phyloP scores from a whole-genome alignment of 306 rosid species.

The Pyrus betulifolia region DNA sequence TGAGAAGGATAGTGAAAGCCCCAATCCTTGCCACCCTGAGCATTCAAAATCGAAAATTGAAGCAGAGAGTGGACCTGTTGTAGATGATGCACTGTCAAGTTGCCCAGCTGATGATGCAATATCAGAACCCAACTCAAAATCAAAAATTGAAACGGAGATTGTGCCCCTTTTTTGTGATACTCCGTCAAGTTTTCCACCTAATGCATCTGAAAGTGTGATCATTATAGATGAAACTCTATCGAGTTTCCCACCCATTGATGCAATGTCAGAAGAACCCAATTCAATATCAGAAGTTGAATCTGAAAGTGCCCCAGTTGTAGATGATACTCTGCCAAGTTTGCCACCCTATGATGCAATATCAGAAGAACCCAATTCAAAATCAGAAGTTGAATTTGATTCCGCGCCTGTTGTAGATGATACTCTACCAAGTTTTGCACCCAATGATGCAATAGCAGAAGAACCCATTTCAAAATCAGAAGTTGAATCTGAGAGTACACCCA shows the following conservation, averaged over 20 bases:
- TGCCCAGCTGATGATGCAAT: not conserved
- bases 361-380: not conserved
- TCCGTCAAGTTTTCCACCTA: not conserved
- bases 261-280: not conserved
- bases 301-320: not conserved
- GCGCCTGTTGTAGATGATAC: not conserved
- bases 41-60: conserved; percentile 3
- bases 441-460: not conserved
- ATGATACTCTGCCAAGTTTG: not conserved
- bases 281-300: not conserved
- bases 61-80: not conserved
- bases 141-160: not conserved
- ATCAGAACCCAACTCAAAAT: not conserved
- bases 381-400: not conserved
- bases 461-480: not conserved
- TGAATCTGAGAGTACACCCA: not conserved
- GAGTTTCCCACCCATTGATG: not conserved
- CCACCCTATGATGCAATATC: not conserved
- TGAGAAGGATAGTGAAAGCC: conserved; percentile 3
- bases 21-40: conserved; percentile 6
- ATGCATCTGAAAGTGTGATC: not conserved
- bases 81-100: not conserved
- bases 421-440: not conserved
- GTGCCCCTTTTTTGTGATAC: not conserved
- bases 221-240: not conserved